Percentiles rank a stretch among this genome's conserved stretches.
Conservation (phyloP, 2,329 filamentous ascomycete species). For the Dactylellina sp. region DNA sequence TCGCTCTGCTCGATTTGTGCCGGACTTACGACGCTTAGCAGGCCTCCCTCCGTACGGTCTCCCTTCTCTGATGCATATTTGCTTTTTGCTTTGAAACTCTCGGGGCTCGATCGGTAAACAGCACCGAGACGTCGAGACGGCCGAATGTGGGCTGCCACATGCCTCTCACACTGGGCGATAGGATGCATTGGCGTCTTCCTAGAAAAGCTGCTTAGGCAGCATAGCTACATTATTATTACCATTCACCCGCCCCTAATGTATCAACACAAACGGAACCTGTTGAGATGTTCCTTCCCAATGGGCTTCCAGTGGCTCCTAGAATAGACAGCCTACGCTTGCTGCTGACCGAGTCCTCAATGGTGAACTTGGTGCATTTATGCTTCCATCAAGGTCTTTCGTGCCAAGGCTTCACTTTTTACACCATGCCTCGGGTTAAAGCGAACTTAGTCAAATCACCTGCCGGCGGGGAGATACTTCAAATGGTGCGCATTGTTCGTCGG, state of each 20-base stretch:
- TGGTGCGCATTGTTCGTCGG: constrained; percentile 46
- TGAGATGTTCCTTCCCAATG: constrained; percentile 1
- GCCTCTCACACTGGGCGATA: constrained; percentile 38
- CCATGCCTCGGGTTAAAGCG: constrained; percentile 30
- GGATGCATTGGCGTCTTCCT: constrained; percentile 28
- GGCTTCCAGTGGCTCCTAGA: constrained; percentile 7
- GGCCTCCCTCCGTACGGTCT: constrained; percentile 34
- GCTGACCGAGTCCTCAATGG: constrained; percentile 12
- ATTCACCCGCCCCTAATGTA: constrained; percentile 31
- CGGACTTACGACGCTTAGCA: constrained; percentile 46
- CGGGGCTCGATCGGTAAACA: constrained; percentile 49
- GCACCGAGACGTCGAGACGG: constrained; percentile 46
- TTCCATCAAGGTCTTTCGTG: constrained; percentile 10
- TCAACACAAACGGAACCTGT: constrained; percentile 27
- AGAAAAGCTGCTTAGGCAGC: constrained; percentile 36
- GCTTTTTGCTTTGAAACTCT: constrained; percentile 49
- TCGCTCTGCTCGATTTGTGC: constrained; percentile 38
- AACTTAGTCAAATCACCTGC: constrained; percentile 41
- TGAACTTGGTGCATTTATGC: constrained; percentile 26
- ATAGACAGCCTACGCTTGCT: constrained; percentile 3
- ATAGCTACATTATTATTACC: constrained; percentile 16
- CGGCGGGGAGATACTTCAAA: constrained; percentile 33
- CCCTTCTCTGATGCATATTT: constrained; percentile 18
- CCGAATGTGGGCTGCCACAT: constrained; percentile 52
- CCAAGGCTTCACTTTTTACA: constrained; percentile 22